Conservation (phyloP, 345 rosid genomes). For the Clausena lansium region DNA sequence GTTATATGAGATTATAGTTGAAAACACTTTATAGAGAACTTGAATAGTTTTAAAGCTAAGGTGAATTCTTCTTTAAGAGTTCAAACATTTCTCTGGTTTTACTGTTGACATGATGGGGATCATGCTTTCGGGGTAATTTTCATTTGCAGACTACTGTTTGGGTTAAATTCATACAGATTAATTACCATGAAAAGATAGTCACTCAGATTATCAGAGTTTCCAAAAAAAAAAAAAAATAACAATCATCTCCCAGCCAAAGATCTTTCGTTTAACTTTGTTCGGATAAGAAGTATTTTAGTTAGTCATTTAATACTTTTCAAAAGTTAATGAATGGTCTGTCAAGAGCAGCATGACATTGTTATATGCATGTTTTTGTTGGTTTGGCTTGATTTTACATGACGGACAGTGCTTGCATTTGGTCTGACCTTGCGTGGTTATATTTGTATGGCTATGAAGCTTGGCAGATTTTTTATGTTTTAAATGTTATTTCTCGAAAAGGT, state of each 20-base stretch:
- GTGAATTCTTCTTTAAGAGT: background rate
- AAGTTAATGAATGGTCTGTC: background rate
- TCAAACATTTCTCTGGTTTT: background rate
- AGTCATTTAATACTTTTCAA: too few relatives aligned
- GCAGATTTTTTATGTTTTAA: background rate
- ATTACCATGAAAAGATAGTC: background rate
- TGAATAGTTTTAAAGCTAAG: conserved; percentile 3
- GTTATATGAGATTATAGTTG: background rate
- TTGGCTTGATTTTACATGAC: background rate
- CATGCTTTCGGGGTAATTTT: background rate
- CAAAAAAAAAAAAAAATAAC: too few relatives aligned
- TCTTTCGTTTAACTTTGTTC: background rate
- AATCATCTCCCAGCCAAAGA: background rate
- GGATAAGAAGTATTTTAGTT: too few relatives aligned
- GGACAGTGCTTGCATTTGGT: background rate
- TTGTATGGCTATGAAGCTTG: background rate
- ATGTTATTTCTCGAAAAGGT: background rate
- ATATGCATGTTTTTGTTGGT: background rate
- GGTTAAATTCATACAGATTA: background rate
- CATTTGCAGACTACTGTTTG: background rate
- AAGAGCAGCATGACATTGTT: background rate
- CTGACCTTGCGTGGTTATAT: background rate
- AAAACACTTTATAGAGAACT: background rate
- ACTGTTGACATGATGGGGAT: background rate
- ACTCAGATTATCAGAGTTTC: background rate